These are phyloP conservation scores for Vaucheria bursata DNA, from an alignment of 352 stramenopile species.

Conservation along the genomic window DNA sequence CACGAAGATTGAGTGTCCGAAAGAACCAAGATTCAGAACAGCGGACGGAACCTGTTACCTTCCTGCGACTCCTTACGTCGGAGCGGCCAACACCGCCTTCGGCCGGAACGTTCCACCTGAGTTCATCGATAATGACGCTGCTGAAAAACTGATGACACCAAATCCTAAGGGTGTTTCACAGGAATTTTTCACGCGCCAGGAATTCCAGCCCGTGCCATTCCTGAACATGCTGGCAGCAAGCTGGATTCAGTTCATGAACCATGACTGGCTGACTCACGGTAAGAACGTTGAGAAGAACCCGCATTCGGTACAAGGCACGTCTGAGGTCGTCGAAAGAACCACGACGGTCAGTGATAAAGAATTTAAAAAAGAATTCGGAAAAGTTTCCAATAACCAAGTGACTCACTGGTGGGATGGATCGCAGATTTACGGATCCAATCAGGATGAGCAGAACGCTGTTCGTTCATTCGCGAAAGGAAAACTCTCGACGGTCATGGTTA, in stretches of 20 bases:
- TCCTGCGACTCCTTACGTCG: neutral
- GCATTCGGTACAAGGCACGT: neutral
- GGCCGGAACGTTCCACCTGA: neutral
- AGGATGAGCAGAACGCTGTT: neutral
- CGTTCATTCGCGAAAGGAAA: slow-evolving; percentile 19
- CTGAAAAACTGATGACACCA: neutral
- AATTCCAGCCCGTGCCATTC: neutral
- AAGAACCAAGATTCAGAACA: neutral
- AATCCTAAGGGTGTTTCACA: neutral
- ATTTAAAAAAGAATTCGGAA: neutral
- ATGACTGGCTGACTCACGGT: neutral
- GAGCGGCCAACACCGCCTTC: neutral
- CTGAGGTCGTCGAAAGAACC: neutral
- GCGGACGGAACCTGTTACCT: neutral
- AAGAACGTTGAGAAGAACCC: neutral
- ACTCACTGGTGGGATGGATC: slow-evolving; percentile 40
- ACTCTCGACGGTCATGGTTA: neutral
- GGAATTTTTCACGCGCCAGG: neutral
- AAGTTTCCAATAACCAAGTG: neutral
- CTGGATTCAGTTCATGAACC: slow-evolving; percentile 6
- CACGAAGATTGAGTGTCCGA: neutral
- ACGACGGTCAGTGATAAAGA: too few relatives aligned
- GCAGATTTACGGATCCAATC: slow-evolving; percentile 26
- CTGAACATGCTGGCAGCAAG: neutral
- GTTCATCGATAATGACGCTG: neutral